Percentiles rank a stretch among this genome's conserved stretches.
Evolutionary conservation across 1,139 yeast genomes (phyloP).

Genomic region (Meyerozyma carpophila): DNA sequence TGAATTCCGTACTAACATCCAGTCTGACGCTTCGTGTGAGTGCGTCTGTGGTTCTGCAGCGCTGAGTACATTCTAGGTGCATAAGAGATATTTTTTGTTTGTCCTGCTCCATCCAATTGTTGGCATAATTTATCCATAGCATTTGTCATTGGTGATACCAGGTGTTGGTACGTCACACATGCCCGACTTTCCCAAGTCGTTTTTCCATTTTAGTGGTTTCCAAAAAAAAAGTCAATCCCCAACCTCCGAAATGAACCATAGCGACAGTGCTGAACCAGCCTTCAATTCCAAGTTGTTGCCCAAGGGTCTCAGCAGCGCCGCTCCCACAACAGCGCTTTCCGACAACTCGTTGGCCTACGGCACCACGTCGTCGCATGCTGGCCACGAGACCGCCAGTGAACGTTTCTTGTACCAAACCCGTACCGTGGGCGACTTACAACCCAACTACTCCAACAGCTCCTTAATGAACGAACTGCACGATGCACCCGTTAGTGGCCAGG

Average conservation of each 20-base stretch:
- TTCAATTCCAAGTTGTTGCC: constrained; percentile 26
- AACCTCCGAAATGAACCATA: constrained; percentile 3
- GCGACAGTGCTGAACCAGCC: constrained; percentile 8
- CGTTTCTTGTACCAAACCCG: constrained; percentile 6
- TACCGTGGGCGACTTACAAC: constrained; percentile 7
- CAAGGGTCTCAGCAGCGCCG: constrained; percentile 25
- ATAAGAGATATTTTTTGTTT: neutral
- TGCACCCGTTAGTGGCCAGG: neutral
- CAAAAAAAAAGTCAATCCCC: constrained; percentile 23
- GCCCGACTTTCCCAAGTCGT: constrained; percentile 62
- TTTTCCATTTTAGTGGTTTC: constrained; percentile 53
- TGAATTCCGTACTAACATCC: neutral
- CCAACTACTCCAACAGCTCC: constrained; percentile 8
- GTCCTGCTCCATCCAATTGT: neutral
- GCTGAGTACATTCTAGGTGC: too few species aligned
- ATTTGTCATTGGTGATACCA: too few species aligned
- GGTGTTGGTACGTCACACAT: constrained; percentile 16
- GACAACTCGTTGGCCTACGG: constrained; percentile 64
- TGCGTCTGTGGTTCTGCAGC: neutral
- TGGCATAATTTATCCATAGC: neutral
- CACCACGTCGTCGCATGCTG: constrained; percentile 42
- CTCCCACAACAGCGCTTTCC: constrained; percentile 67
- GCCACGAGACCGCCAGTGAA: constrained; percentile 3
- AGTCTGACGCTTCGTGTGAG: neutral
- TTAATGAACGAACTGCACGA: neutral